Evolutionary conservation across 2,329 filamentous ascomycete genomes (phyloP).

Genomic region (Aspergillus ochraceus): DNA sequence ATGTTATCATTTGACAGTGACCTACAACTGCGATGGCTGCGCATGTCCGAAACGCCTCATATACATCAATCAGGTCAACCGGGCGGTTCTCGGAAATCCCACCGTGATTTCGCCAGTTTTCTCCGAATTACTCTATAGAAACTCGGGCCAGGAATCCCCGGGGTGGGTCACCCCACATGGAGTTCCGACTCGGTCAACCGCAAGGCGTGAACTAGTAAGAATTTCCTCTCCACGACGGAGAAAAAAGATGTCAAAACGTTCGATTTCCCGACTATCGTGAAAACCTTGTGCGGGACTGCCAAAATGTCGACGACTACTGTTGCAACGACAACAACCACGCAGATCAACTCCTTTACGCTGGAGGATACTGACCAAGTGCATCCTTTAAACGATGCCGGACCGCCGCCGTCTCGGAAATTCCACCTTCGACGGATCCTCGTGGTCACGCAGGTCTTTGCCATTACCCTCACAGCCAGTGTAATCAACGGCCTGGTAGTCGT

Average conservation of each 20-base stretch:
- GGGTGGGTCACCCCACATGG: neutral
- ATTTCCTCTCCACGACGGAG: neutral
- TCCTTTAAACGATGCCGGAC: neutral
- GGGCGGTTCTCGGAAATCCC: too few species aligned
- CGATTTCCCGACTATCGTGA: neutral
- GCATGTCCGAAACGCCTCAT: too few species aligned
- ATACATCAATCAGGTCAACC: too few species aligned
- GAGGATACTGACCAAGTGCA: neutral
- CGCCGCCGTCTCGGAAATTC: neutral
- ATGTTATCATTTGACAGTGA: too few species aligned
- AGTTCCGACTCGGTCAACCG: neutral
- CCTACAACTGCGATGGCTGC: too few species aligned
- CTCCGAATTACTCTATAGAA: neutral
- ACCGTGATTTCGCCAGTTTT: too few species aligned
- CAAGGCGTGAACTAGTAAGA: neutral
- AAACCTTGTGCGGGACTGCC: neutral
- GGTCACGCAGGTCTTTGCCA: conserved; percentile 15
- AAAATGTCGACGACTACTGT: neutral
- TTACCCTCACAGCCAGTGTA: conserved; percentile 28
- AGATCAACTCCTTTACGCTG: neutral
- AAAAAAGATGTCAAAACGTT: neutral
- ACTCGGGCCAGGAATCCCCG: neutral
- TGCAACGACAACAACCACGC: neutral
- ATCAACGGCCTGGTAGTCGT: conserved; percentile 45
- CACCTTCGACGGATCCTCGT: conserved; percentile 13